Percentiles rank a stretch among this genome's conserved stretches.
Evolutionary conservation across 495 filamentous ascomycete species (phyloP).

Genomic region (Penicillium atrosanguineum): DNA sequence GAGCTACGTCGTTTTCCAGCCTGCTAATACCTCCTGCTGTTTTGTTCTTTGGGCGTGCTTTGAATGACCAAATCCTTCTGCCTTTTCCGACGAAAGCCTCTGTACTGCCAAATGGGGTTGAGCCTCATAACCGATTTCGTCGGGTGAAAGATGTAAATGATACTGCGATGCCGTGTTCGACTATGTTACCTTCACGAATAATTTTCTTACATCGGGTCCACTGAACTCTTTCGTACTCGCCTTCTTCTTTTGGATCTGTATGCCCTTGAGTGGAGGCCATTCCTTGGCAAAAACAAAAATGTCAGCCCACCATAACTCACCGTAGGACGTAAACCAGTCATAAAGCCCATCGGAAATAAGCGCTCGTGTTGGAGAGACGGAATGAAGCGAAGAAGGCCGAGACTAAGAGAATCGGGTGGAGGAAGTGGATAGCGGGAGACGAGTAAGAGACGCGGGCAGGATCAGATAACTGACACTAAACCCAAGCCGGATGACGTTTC

Average conservation of each 20-base stretch:
- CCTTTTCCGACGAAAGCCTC: slow-evolving; percentile 28
- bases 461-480: slow-evolving; percentile 30
- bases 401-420: slow-evolving; percentile 22
- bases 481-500: slow-evolving; percentile 24
- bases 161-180: slow-evolving; percentile 42
- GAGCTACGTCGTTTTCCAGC: slow-evolving; percentile 33
- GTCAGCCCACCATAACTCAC: slow-evolving; percentile 4
- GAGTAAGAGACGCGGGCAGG: slow-evolving; percentile 24
- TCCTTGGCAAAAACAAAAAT: slow-evolving; percentile 6
- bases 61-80: slow-evolving; percentile 42
- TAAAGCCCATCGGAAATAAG: slow-evolving; percentile 1
- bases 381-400: slow-evolving; percentile 10
- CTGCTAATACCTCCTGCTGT: slow-evolving; percentile 45
- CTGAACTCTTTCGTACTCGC: neutral
- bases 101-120: slow-evolving; percentile 4
- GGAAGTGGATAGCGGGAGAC: slow-evolving; percentile 28
- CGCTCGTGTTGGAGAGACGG: slow-evolving; percentile 8
- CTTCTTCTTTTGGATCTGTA: neutral
- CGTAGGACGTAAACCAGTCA: neutral
- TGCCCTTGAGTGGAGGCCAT: neutral
- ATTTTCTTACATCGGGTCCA: neutral
- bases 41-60: slow-evolving; percentile 40
- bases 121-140: slow-evolving; percentile 21
- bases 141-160: slow-evolving; percentile 48
- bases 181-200: slow-evolving; percentile 24